phyloP scores from a whole-genome alignment of 768 basidiomycete species.

The Suillus luteus region DNA sequence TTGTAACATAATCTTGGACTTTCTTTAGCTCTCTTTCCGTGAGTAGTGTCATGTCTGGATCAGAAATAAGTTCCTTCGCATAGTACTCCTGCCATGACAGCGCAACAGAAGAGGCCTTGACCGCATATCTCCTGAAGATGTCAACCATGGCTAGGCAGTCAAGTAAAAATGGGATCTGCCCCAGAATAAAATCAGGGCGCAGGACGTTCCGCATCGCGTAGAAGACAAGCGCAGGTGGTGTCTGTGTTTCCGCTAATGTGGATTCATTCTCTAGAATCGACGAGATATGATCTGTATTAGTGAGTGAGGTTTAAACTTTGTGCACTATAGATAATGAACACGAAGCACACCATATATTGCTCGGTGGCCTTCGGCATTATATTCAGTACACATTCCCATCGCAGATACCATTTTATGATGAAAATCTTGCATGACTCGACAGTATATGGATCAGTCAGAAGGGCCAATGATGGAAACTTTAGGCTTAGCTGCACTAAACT shows the following conservation, averaged over 20 bases:
- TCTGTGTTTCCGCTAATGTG: neutral
- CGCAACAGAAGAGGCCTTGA: constrained; percentile 20
- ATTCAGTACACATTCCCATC: constrained; percentile 7
- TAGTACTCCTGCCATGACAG: constrained; percentile 32
- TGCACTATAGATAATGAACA: neutral
- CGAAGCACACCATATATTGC: constrained; percentile 12
- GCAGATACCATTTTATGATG: neutral
- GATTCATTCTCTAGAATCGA: neutral
- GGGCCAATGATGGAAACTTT: neutral
- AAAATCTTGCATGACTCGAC: neutral
- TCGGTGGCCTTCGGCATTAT: constrained; percentile 6
- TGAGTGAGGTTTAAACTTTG: neutral
- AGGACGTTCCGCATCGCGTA: constrained; percentile 34
- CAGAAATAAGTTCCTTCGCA: constrained; percentile 13
- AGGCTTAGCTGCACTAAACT: neutral
- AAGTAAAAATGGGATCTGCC: constrained; percentile 34
- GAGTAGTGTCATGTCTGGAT: constrained; percentile 20
- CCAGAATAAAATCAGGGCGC: constrained; percentile 29
- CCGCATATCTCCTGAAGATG: constrained; percentile 22
- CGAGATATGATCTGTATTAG: constrained; percentile 11
- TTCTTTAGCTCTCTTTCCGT: constrained; percentile 19
- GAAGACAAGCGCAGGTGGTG: constrained; percentile 25
- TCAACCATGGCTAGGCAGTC: constrained; percentile 28
- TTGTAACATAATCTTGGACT: constrained; percentile 17
- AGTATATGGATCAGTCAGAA: neutral